Conservation (phyloP, 352 stramenopile genomes). For the Thalassiosira exigua region DNA sequence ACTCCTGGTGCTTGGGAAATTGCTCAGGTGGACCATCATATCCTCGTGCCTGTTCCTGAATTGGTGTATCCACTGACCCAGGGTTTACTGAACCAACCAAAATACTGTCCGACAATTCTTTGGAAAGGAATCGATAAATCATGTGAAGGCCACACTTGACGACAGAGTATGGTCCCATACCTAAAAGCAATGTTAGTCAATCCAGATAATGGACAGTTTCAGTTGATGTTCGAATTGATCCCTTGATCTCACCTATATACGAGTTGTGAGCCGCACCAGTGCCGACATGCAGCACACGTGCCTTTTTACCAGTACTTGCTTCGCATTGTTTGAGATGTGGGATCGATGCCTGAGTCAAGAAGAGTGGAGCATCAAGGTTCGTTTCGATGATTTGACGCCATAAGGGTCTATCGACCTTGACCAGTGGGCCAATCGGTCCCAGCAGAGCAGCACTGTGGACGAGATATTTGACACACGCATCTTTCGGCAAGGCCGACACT, state of each 20-base stretch:
- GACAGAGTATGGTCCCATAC: constrained; percentile 62
- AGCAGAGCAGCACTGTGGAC: constrained; percentile 54
- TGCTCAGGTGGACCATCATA: constrained; percentile 33
- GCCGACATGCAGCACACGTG: constrained; percentile 75
- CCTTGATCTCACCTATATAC: too few species aligned
- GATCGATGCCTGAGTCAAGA: constrained; percentile 61
- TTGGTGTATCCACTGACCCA: constrained; percentile 76
- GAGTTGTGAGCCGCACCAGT: constrained; percentile 68
- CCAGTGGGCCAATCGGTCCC: constrained; percentile 42
- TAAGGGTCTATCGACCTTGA: constrained; percentile 37
- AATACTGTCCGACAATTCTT: constrained; percentile 61
- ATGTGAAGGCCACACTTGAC: constrained; percentile 76
- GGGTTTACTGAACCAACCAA: constrained; percentile 70
- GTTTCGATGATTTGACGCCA: constrained; percentile 32
- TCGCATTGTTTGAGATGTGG: constrained; percentile 42
- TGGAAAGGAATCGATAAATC: constrained; percentile 64
- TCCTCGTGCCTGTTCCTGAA: constrained; percentile 73
- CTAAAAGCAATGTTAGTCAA: too few species aligned
- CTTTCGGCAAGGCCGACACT: constrained; percentile 23
- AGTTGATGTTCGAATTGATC: too few species aligned
- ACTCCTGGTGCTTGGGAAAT: constrained; percentile 62
- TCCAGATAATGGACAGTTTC: too few species aligned
- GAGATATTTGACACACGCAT: constrained; percentile 51
- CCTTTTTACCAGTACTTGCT: constrained; percentile 24
- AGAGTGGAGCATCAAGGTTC: constrained; percentile 71